These are phyloP conservation scores for Boletus vermiculosoides DNA, from an alignment of 768 basidiomycete genomes.

Conservation along the genomic window DNA sequence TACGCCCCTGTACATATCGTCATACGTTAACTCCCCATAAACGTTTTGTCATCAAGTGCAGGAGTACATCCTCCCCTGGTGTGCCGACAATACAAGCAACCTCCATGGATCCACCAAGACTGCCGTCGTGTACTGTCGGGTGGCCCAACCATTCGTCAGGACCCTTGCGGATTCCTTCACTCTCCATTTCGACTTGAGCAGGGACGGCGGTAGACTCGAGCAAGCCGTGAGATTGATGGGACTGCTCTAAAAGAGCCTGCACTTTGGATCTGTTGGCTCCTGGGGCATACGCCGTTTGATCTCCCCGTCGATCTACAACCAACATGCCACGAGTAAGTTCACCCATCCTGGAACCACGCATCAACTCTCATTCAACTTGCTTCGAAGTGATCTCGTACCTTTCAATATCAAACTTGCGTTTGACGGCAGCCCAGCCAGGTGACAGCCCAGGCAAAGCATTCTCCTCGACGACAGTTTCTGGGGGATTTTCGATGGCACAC, in stretches of 20 bases:
- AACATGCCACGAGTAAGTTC: constrained; percentile 87
- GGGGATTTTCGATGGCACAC: constrained; percentile 77
- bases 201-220: constrained; percentile 55
- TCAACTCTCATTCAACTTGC: background rate
- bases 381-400: constrained; percentile 40
- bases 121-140: constrained; percentile 16
- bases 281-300: constrained; percentile 59
- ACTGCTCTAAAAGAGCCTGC: constrained; percentile 50
- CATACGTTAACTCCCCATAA: constrained; percentile 46
- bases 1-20: background rate
- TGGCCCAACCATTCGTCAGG: constrained; percentile 22
- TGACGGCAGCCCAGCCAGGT: constrained; percentile 55
- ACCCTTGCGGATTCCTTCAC: constrained; percentile 10
- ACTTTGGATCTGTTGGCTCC: constrained; percentile 65
- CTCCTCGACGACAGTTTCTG: constrained; percentile 33
- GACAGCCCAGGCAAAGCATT: constrained; percentile 29
- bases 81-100: constrained; percentile 55
- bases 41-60: constrained; percentile 48
- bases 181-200: constrained; percentile 52
- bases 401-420: constrained; percentile 66
- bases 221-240: constrained; percentile 31
- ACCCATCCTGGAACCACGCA: constrained; percentile 47
- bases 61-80: constrained; percentile 56
- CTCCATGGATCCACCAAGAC: constrained; percentile 31
- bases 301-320: constrained; percentile 75